These are phyloP conservation scores for Fraxinus ornus DNA, from an alignment of 305 asterid genomes.

Conservation along the genomic window DNA sequence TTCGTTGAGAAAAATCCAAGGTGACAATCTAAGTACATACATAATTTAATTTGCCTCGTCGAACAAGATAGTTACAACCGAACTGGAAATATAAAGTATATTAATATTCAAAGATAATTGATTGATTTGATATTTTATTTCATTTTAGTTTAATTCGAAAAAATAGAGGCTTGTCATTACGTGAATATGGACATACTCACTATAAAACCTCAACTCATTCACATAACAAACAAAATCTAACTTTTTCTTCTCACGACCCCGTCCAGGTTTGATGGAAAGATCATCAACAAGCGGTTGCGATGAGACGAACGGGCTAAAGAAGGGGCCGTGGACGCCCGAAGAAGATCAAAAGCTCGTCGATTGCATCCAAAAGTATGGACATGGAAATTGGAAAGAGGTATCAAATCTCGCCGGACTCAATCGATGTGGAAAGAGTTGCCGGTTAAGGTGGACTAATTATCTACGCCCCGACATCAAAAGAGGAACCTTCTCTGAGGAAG, in stretches of 20 bases:
- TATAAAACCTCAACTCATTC: not conserved
- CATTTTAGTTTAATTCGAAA: too few relatives aligned
- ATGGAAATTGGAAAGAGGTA: constrained; percentile 37
- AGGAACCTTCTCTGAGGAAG: constrained; percentile 41
- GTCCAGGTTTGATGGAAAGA: constrained; percentile 13
- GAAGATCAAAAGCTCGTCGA: constrained; percentile 35
- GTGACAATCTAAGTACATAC: not conserved
- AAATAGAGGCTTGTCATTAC: not conserved
- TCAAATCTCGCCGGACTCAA: constrained; percentile 40
- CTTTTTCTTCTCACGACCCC: not conserved
- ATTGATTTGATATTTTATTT: not conserved
- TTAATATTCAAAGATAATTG: not conserved
- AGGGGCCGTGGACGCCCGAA: constrained; percentile 47
- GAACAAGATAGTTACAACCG: not conserved
- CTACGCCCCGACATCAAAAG: constrained; percentile 48
- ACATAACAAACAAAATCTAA: not conserved
- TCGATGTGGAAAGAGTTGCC: constrained; percentile 47
- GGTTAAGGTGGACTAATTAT: constrained; percentile 48
- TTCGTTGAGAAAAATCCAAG: not conserved
- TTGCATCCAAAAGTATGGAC: constrained; percentile 37
- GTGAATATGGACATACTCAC: not conserved
- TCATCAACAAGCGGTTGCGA: not conserved
- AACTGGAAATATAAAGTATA: not conserved
- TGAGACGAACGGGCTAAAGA: constrained; percentile 28
- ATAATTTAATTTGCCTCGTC: not conserved